These are phyloP conservation scores for Neonectria magnoliae DNA, from an alignment of 2,329 filamentous ascomycete genomes.

Conservation along the genomic window DNA sequence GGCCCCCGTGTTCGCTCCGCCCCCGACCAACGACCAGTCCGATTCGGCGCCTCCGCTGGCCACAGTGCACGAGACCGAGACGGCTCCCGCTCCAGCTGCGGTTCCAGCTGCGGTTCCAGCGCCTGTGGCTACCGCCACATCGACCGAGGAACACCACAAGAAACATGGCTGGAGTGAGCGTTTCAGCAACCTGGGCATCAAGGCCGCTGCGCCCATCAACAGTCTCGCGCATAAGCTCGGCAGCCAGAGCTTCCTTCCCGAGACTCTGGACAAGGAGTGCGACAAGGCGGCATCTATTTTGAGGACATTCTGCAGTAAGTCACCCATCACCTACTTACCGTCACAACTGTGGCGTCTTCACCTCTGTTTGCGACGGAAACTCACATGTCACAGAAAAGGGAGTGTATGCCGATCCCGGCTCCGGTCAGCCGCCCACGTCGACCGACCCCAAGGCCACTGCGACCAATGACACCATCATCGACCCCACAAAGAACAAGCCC, in stretches of 20 bases:
- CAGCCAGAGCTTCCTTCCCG: slow-evolving; percentile 86
- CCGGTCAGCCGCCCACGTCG: slow-evolving; percentile 44
- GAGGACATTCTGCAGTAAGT: slow-evolving; percentile 83
- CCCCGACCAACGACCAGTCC: slow-evolving; percentile 30
- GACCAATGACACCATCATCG: slow-evolving; percentile 42
- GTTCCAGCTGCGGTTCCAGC: background rate
- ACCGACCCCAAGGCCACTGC: slow-evolving; percentile 45
- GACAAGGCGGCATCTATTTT: slow-evolving; percentile 91
- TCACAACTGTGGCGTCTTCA: background rate
- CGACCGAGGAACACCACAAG: slow-evolving; percentile 29
- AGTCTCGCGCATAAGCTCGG: slow-evolving; percentile 83
- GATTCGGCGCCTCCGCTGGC: slow-evolving; percentile 5
- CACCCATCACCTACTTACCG: background rate
- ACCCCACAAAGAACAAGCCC: slow-evolving; percentile 50
- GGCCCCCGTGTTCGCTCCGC: slow-evolving; percentile 44
- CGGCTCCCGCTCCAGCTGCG: slow-evolving; percentile 12
- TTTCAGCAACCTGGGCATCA: slow-evolving; percentile 48
- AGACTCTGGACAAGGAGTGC: slow-evolving; percentile 85
- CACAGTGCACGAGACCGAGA: background rate
- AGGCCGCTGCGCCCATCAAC: slow-evolving; percentile 79
- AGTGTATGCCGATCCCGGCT: slow-evolving; percentile 56
- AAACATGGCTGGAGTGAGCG: slow-evolving; percentile 45
- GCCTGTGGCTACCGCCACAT: slow-evolving; percentile 1
- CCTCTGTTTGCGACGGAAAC: background rate
- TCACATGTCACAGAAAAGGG: slow-evolving; percentile 56